Conservation (phyloP, 768 basidiomycete genomes). For the Sporobolomyces phaffii region DNA sequence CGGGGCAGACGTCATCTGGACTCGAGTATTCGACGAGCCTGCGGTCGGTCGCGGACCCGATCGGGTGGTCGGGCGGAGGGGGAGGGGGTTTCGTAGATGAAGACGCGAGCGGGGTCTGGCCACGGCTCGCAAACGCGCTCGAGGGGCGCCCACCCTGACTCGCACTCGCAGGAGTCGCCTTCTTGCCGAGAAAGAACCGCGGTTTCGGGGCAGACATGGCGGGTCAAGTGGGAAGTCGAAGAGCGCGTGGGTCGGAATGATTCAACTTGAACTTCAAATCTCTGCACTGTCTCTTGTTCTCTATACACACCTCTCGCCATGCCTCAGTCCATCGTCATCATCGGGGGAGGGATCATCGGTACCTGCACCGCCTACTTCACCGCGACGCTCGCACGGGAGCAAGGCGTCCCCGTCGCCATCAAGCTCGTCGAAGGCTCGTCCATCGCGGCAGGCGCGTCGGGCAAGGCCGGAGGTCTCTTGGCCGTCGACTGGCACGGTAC, state of each 20-base stretch:
- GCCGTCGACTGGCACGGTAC: conserved; percentile 70
- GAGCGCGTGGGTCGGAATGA: neutral
- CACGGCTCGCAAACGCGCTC: neutral
- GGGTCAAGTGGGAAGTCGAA: neutral
- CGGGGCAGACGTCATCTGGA: conserved; percentile 81
- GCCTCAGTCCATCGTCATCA: conserved; percentile 55
- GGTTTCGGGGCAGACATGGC: conserved; percentile 21
- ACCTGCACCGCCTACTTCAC: conserved; percentile 77
- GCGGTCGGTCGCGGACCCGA: conserved; percentile 11
- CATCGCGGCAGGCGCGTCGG: conserved; percentile 71
- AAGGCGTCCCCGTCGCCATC: conserved; percentile 41
- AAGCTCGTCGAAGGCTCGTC: conserved; percentile 67
- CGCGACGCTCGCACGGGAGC: conserved; percentile 52
- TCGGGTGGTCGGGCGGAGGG: neutral
- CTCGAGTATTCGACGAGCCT: conserved; percentile 14
- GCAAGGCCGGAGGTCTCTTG: conserved; percentile 77
- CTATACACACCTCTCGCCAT: neutral
- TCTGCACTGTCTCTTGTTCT: neutral
- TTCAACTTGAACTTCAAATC: too few relatives aligned
- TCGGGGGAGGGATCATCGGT: conserved; percentile 83
- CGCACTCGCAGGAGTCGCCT: neutral
- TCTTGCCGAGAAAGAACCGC: conserved; percentile 35
- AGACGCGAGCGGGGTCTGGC: neutral
- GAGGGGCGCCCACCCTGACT: neutral
- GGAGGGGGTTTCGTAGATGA: conserved; percentile 18